A percentile compares a stretch with the other conserved stretches of the same genome.
phyloP scores from a whole-genome alignment of 1,284 basidiomycete genomes.

The Peniophora sp. region DNA sequence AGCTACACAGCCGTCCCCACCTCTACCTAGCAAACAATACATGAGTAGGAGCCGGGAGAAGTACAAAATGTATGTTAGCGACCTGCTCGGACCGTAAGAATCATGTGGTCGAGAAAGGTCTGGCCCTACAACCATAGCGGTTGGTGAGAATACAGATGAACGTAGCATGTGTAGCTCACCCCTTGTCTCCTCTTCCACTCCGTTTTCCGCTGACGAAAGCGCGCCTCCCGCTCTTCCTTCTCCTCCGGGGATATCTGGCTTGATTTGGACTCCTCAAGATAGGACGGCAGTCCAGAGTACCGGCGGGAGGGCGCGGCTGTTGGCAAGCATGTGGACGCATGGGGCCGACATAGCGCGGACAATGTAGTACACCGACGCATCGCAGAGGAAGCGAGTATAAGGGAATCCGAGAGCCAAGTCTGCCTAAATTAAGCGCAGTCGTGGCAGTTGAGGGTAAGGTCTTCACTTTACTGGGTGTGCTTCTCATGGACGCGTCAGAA shows the following conservation, averaged over 20 bases:
- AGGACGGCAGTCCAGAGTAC: too few relatives aligned
- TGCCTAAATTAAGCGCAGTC: too few relatives aligned
- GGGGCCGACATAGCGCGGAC: too few relatives aligned
- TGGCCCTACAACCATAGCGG: slow-evolving; percentile 51
- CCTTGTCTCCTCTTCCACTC: slow-evolving; percentile 73
- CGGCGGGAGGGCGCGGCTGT: too few relatives aligned
- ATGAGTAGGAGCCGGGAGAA: slow-evolving; percentile 6
- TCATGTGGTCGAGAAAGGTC: slow-evolving; percentile 73
- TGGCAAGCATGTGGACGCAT: too few relatives aligned
- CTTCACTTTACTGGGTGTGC: too few relatives aligned
- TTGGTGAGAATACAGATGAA: background rate
- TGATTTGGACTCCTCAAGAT: too few relatives aligned
- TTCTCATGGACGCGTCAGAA: too few relatives aligned
- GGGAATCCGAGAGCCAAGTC: too few relatives aligned
- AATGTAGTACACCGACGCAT: too few relatives aligned
- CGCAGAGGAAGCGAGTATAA: too few relatives aligned
- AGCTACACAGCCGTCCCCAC: slow-evolving; percentile 78
- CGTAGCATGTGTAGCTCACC: slow-evolving; percentile 30
- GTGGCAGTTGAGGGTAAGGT: too few relatives aligned
- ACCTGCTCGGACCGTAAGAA: slow-evolving; percentile 76
- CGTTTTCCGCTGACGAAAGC: slow-evolving; percentile 38
- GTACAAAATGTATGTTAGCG: slow-evolving; percentile 15
- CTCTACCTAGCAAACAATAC: slow-evolving; percentile 48
- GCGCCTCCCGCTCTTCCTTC: slow-evolving; percentile 11
- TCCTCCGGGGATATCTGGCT: slow-evolving; percentile 1